phyloP scores from a whole-genome alignment of 495 filamentous ascomycete species.

The Penicillium daleae region DNA sequence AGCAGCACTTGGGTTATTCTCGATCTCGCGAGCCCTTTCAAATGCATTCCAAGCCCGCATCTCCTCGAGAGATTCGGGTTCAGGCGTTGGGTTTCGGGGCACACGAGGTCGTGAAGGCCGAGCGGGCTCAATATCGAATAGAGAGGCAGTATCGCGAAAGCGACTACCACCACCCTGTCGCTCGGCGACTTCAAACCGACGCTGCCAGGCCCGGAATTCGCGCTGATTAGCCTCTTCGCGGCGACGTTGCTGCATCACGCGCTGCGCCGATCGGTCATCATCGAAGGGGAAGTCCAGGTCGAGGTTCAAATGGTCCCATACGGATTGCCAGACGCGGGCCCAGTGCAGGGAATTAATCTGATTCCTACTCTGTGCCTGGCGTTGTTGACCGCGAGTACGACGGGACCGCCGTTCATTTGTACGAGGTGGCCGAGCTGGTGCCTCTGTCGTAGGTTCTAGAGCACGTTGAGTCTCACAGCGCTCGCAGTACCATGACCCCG shows the following conservation, averaged over 20 bases:
- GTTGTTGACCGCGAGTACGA: conserved; percentile 56
- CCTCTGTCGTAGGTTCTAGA: conserved; percentile 41
- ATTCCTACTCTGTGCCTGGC: conserved; percentile 42
- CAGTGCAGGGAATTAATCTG: conserved; percentile 56
- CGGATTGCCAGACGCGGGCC: conserved; percentile 71
- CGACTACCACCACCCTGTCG: conserved; percentile 74
- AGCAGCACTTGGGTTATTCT: conserved; percentile 52
- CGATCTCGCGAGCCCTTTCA: conserved; percentile 76
- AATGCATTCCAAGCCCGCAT: conserved; percentile 86
- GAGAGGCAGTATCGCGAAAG: conserved; percentile 64
- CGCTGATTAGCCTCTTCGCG: conserved; percentile 63
- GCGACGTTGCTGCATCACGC: conserved; percentile 57
- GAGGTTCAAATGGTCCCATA: conserved; percentile 67
- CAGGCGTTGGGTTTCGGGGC: conserved; percentile 52
- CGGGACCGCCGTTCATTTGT: conserved; percentile 45
- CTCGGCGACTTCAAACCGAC: conserved; percentile 77
- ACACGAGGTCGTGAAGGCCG: conserved; percentile 51
- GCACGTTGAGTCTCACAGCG: conserved; percentile 64
- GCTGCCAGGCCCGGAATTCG: conserved; percentile 76
- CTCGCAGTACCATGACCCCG: conserved; percentile 83
- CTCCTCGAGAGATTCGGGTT: conserved; percentile 76
- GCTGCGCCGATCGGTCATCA: conserved; percentile 60
- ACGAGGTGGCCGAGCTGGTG: conserved; percentile 33
- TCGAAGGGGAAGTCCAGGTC: conserved; percentile 92
- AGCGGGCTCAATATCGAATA: conserved; percentile 52